A percentile compares a stretch with the other conserved stretches of the same genome.
These are phyloP conservation scores for Triangularia verruculosa DNA, from an alignment of 2,329 filamentous ascomycete species.

Conservation along the genomic window DNA sequence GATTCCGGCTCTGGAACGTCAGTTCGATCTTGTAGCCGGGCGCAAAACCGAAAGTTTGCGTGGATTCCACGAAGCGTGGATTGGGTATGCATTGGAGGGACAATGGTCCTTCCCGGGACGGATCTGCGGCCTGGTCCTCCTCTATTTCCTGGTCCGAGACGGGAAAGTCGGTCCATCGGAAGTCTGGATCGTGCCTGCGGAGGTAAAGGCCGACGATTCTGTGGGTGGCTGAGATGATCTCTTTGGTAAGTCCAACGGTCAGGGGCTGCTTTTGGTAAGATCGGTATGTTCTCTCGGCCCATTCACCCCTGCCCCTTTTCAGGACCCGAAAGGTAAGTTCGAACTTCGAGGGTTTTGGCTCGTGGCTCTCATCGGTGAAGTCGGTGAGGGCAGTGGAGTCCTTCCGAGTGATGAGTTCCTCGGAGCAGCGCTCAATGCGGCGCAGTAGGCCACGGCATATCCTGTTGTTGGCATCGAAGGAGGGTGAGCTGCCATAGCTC, in stretches of 20 bases:
- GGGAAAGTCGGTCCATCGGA: slow-evolving; percentile 46
- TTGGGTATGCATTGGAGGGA: slow-evolving; percentile 47
- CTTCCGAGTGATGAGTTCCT: slow-evolving; percentile 52
- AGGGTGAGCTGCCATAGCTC: slow-evolving; percentile 46
- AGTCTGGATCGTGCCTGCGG: slow-evolving; percentile 48
- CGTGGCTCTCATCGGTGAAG: slow-evolving; percentile 27
- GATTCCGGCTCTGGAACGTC: slow-evolving; percentile 42
- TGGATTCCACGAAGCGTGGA: slow-evolving; percentile 42
- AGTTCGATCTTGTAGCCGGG: slow-evolving; percentile 51
- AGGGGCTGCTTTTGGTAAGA: slow-evolving; percentile 51
- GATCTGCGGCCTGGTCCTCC: slow-evolving; percentile 40
- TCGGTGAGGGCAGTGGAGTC: slow-evolving; percentile 47
- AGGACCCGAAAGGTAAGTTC: slow-evolving; percentile 48
- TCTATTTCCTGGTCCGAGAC: slow-evolving; percentile 39
- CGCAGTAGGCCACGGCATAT: slow-evolving; percentile 49
- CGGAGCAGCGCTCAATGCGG: slow-evolving; percentile 50
- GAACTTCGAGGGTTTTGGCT: slow-evolving; percentile 45
- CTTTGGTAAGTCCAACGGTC: slow-evolving; percentile 43
- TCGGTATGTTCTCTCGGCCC: slow-evolving; percentile 44
- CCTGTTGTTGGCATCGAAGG: slow-evolving; percentile 43
- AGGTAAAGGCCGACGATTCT: slow-evolving; percentile 51
- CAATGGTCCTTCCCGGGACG: slow-evolving; percentile 42
- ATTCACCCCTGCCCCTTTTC: slow-evolving; percentile 39
- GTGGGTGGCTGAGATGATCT: slow-evolving; percentile 48
- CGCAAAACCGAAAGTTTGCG: slow-evolving; percentile 44